Base-by-base conservation (phyloP, 2,329 filamentous ascomycete species). In the Epichloe coenophiala region DNA sequence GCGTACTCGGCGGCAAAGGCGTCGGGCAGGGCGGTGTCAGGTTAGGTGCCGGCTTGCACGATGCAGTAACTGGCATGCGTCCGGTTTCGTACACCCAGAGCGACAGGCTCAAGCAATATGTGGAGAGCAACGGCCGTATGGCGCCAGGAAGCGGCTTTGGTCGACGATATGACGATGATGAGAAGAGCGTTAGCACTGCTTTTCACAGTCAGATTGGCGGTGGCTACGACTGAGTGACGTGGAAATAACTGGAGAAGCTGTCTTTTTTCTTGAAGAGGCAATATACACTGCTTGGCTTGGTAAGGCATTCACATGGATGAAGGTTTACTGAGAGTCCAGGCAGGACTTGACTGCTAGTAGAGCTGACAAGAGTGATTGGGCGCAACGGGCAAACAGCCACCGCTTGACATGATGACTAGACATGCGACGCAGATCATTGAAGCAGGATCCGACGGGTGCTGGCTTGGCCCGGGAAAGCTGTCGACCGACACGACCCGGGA, bases 181-280 rank as follows among this genome's bases (percentile, higher is more conserved):
- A 93, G 61, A 88, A 93, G 70, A 97, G 91, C 68, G 81, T 97
- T 61, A 95, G 88, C 63, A 97, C 93, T 48, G 90, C 90, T 46
- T 98, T 97, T 71, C 90, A 91, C 54, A 96, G 89, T 71, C 93
- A 97, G 68, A 82, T 96, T 58, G 89, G 88, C 55, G 73, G 76
- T 19, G 73, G 74, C 53, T 77, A 75, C 57, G 74, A 77, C 62
- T 76, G 73, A 76, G 63, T 48, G 55, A 58, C 49, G 31, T 7
- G 36, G 15, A 3, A 43, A 35, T n/a, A 39, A 5, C 27, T 19
- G 36, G 47, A 49, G 47, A 50, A 39, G 39, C 39, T 45, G 43
- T 38, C 44, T 17, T 47, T 49, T 45, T 42, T 40, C 40, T 48
- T 23, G 33, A 46, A 39, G 17, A 23, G 39, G 13, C 39, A 39